Evolutionary conservation across 2,329 filamentous ascomycete genomes (phyloP), one percentile per base, ranked within the genome.

Genomic region (Aspergillus japonicus): DNA sequence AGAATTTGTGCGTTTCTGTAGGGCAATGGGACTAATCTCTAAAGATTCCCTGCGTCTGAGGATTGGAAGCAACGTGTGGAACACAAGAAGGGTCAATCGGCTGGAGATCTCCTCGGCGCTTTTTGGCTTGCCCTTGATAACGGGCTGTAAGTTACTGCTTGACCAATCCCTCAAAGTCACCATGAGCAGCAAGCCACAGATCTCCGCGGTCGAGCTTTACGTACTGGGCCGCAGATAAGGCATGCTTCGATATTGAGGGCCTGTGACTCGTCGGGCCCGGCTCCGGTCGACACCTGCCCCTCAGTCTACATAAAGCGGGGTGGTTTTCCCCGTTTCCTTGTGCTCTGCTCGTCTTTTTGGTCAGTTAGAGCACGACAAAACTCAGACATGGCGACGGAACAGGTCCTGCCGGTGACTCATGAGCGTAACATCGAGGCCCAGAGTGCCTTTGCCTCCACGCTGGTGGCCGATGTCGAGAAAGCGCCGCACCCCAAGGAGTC

Each of bases 381-480:
- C 5, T 33, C 35, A 2, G 47, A 35, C 7, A 55, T 55, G 53
- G 35, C 19, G 19, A 44, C 35, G 47, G 53, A 55, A 19, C 42
- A 23, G 12, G 23, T 55, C 23, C 39, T 16, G 23, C 16, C 42
- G 5, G 39, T 47, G 42, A 21, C 52, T 54, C 53, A 44, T 8
- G 51, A 53, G 19, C 24, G 35, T 11, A 55, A 55, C 44, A 55
- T 55, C 42, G 53, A 55, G 42, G 53, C 53, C 19, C 53, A 55
- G 53, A 55, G 53, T 31, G 53, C 53, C 42, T 55, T 55, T 26
- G 53, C 53, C n/a, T 55, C 53, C 16, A 55, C 53, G 11, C 39
- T 55, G 24, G 53, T 55, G 53, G 42, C 16, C 8, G 53, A 55
- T 47, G 42, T 48, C 10, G 53, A 55, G 44, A 55, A 55, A 11